These are phyloP conservation scores for Kazachstania kunashirensis DNA, from an alignment of 805 yeast genomes.

Conservation along the genomic window DNA sequence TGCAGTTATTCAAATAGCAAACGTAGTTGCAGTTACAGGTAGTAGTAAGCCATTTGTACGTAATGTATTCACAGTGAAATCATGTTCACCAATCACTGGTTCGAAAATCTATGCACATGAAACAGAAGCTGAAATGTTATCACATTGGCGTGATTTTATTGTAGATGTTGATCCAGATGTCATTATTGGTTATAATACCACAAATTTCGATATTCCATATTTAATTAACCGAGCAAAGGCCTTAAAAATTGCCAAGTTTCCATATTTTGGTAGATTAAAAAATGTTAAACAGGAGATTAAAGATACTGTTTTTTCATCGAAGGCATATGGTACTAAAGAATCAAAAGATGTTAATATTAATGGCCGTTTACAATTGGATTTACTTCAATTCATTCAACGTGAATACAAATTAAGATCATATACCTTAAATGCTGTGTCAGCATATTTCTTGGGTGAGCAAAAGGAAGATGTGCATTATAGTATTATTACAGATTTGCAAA, in stretches of 20 bases:
- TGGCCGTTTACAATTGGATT: constrained; percentile 91
- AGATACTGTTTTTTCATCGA: constrained; percentile 79
- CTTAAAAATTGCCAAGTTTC: constrained; percentile 54
- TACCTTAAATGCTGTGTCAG: constrained; percentile 89
- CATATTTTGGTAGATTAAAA: constrained; percentile 74
- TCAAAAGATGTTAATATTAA: constrained; percentile 86
- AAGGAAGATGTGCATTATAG: constrained; percentile 98
- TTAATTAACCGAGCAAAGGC: constrained; percentile 78
- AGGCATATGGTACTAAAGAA: constrained; percentile 94
- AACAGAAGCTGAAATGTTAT: constrained; percentile 72
- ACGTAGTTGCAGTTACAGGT: constrained; percentile 80
- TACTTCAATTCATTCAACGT: constrained; percentile 85
- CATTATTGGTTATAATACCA: constrained; percentile 88
- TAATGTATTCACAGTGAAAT: constrained; percentile 85
- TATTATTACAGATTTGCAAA: constrained; percentile 87
- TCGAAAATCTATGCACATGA: constrained; percentile 73
- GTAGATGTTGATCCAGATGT: constrained; percentile 88
- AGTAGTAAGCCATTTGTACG: constrained; percentile 74
- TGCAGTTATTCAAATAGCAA: constrained; percentile 94
- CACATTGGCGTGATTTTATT: constrained; percentile 80
- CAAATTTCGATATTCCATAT: constrained; percentile 93
- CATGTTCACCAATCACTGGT: constrained; percentile 91
- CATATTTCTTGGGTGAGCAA: constrained; percentile 87
- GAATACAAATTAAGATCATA: constrained; percentile 92
- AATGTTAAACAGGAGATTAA: constrained; percentile 65